Evolutionary conservation across 768 basidiomycete species (phyloP), one percentile per base, ranked within the genome.

Genomic region (Tylopilus sp.): DNA sequence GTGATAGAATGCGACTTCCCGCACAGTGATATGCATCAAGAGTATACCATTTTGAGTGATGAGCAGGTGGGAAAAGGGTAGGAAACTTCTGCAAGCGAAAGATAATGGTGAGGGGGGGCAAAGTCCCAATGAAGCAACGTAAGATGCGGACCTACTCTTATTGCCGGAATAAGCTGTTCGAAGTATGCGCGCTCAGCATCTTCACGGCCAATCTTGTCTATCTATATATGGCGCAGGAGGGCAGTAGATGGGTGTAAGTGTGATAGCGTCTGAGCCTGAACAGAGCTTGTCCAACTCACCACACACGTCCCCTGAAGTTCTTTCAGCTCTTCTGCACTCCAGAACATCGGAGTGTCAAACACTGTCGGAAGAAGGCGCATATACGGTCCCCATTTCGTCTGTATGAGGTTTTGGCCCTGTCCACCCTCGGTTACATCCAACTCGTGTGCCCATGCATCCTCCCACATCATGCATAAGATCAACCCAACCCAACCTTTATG

Each of bases 391-490:
- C 65, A 67, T 51, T 45, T 59, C 17, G 50, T 25, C 10, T 30
- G 45, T 28, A 23, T 13, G n/a, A 18, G 18, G 23, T 23, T 35
- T 4, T 39, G 31, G 26, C 25, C 17, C 2, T 30, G 44, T 10
- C 33, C 23, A 6, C 66, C 61, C 15, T 46, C 43, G 33, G 30
- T 18, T 12, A 11, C 9, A 39, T 93, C 92, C 91, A 48, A 71
- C 81, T 43, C 90, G 3, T 71, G 50, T 1, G 83, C 83, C 56
- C 77, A 77, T 4, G 83, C 79, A 48, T 80, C 80, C 69, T 99
- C 97, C 89, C 91, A 97, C 88, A 98, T 91, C 84, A 99, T 87
- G 56, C 86, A 90, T 35, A 98, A 74, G 52, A 99, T 98, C 40
- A 98, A 71, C 3, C 88, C 87, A 1, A 79, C 74, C 97, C 97